Base-by-base conservation (phyloP, 2,329 filamentous ascomycete genomes). In the Endothia cerciana region DNA sequence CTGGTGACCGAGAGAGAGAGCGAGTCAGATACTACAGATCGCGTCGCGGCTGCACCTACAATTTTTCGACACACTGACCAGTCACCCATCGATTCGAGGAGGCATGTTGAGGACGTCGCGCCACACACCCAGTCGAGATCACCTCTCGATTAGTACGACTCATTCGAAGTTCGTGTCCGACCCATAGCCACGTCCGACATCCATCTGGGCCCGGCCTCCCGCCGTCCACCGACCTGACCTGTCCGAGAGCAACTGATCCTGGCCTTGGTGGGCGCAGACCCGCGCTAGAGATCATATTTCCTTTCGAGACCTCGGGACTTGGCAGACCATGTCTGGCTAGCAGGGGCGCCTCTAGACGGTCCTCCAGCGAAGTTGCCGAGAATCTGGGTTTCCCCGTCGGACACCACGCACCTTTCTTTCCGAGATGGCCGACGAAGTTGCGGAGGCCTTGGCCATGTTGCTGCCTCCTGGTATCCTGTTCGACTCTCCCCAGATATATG, bases 381-480 rank as follows among this genome's bases (percentile, higher is more conserved):
- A 41, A 60, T n/a, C 40, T 43, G 59, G 45, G n/a, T n/a, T 63
- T 36, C 38, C 30, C 59, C 43, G 55, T 40, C 57, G 28, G 15
- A 30, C n/a, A 58, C 8, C n/a, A 28, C 36, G 22, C 33, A 11
- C n/a, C 36, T 15, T 62, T 15, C 60, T 43, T 33, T 28, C 55
- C 51, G 41, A 49, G 17, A 68, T 68, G 66, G 66, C 61, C 49
- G 25, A 68, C 28, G 60, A 58, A n/a, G 49, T 68, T 51, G 60
- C 57, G 51, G 63, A 68, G 41, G 64, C 74, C 60, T 74, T 78
- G 71, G 75, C 78, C 45, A 78, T 82, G 75, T 79, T 86, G 43
- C 71, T 88, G 72, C 86, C 86, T 25, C 83, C 83, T 73, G 86
- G 85, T 73, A 82, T 88, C 67, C 80, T 88, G 67, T 79, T 80